A percentile compares a stretch with the other conserved stretches of the same genome.
These are phyloP conservation scores for Trichomonascus vanleenenianus DNA, from an alignment of 805 yeast species.

Conservation along the genomic window DNA sequence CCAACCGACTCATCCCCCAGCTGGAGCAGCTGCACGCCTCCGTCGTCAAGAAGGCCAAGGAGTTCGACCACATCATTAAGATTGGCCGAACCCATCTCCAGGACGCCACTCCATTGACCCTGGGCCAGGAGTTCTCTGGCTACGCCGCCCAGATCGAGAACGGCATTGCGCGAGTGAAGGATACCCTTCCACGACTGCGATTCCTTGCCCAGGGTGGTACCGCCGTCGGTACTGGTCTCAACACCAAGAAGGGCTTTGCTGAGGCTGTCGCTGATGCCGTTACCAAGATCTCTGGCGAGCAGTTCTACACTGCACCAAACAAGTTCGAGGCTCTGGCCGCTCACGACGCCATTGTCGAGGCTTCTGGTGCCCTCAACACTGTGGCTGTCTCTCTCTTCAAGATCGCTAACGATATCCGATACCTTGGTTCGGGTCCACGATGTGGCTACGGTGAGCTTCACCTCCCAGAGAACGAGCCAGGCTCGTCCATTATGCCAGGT, in stretches of 20 bases:
- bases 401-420: conserved; percentile 96
- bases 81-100: conserved; percentile 98
- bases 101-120: conserved; percentile 96
- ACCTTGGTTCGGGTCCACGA: conserved; percentile 98
- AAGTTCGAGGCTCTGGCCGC: conserved; percentile 99
- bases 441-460: conserved; percentile 97
- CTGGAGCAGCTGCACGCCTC: conserved; percentile 69
- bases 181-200: conserved; percentile 64
- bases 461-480: conserved; percentile 98
- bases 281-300: conserved; percentile 75
- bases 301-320: conserved; percentile 93
- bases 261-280: conserved; percentile 81
- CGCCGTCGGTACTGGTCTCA: conserved; percentile 97
- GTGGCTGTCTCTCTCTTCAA: conserved; percentile 89
- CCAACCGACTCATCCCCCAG: conserved; percentile 69
- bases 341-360: conserved; percentile 96
- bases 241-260: conserved; percentile 88
- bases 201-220: conserved; percentile 98
- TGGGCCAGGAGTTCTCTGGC: conserved; percentile 97
- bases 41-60: conserved; percentile 68
- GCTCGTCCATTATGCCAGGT: conserved; percentile 99
- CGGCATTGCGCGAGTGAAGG: conserved; percentile 83
- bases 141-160: conserved; percentile 88
- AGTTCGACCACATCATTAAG: conserved; percentile 84
- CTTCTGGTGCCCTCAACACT: conserved; percentile 94